Conservation (phyloP, 441 rosid species). For the Omphalea diandra region DNA sequence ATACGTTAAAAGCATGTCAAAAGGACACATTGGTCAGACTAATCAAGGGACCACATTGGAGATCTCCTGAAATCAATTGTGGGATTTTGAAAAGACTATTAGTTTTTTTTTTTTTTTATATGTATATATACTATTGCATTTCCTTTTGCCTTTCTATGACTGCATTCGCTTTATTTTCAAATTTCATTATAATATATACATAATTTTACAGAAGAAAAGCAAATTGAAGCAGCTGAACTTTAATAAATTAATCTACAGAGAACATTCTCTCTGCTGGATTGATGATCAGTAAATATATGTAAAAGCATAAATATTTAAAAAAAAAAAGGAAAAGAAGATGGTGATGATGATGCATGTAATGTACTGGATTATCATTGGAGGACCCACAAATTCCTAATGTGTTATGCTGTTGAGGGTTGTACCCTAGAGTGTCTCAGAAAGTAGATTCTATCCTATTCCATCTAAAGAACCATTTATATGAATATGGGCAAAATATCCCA, state of each 20-base stretch:
- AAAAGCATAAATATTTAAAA: not conserved
- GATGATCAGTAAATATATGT: not conserved
- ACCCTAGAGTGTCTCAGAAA: not conserved
- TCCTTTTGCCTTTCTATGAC: not conserved
- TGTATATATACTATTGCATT: not conserved
- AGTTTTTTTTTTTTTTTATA: not conserved
- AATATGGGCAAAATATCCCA: no score
- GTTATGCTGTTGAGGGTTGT: slow-evolving; percentile 13
- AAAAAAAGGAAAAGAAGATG: not conserved
- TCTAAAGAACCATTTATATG: no score
- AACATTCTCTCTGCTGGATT: slow-evolving; percentile 26
- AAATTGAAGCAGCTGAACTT: not conserved
- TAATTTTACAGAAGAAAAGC: not conserved
- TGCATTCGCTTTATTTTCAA: not conserved
- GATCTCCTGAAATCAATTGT: slow-evolving; percentile 29
- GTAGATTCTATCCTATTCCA: slow-evolving; percentile 19
- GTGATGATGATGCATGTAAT: not conserved
- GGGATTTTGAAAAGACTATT: not conserved
- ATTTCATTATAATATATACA: not conserved
- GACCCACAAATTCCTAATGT: not conserved
- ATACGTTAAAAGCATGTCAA: slow-evolving; percentile 41
- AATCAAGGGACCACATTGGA: slow-evolving; percentile 25
- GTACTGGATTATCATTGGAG: not conserved
- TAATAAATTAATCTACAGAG: not conserved
- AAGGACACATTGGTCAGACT: slow-evolving; percentile 22